These are phyloP conservation scores for Eucalyptus grandis DNA, from an alignment of 345 rosid species.

Conservation along the genomic window DNA sequence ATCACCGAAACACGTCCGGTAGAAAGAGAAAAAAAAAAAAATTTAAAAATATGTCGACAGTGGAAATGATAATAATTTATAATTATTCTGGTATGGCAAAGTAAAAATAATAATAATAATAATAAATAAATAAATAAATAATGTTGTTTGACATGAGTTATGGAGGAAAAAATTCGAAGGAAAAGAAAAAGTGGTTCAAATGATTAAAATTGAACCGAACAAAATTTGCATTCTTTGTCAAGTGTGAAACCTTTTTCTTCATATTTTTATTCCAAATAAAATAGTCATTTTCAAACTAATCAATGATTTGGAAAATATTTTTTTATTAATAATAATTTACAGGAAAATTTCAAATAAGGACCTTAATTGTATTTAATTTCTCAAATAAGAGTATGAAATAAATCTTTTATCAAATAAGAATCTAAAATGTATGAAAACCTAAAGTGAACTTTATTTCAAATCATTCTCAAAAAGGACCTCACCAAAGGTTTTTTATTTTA, in stretches of 20 bases:
- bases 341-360: too few relatives aligned
- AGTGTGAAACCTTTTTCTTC: background rate
- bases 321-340: background rate
- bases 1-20: background rate
- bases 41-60: background rate
- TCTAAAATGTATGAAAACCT: accelerated
- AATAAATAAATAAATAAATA: background rate
- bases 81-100: background rate
- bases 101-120: background rate
- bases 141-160: background rate
- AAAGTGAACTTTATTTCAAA: accelerated
- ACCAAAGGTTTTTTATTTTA: too few relatives aligned
- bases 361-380: too few relatives aligned
- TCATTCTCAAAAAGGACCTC: too few relatives aligned
- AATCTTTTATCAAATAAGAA: too few relatives aligned
- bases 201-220: background rate
- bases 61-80: background rate
- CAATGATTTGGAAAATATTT: background rate
- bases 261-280: background rate
- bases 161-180: background rate
- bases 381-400: accelerated
- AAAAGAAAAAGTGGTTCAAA: background rate
- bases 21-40: background rate
- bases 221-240: background rate
- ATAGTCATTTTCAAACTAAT: background rate